phyloP scores from a whole-genome alignment of 2,329 filamentous ascomycete genomes.

The Karstenula rhodostoma region DNA sequence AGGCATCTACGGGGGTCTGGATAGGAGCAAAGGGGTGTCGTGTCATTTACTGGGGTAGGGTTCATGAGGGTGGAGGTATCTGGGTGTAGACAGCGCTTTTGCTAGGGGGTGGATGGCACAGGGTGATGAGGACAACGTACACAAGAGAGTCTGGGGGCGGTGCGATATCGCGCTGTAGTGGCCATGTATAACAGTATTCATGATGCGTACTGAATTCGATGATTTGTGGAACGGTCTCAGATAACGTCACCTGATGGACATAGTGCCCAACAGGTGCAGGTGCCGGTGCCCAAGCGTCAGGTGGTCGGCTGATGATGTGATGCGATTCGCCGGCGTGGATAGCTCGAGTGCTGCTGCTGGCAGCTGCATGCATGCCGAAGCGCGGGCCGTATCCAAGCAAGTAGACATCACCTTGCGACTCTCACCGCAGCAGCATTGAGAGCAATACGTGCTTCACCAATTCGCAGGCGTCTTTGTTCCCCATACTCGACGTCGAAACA shows the following conservation, averaged over 20 bases:
- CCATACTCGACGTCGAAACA: not conserved
- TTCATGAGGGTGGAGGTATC: conserved; percentile 6
- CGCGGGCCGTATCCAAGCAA: conserved; percentile 14
- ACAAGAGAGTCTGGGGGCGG: conserved; percentile 11
- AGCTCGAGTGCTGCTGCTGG: not conserved
- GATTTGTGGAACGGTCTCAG: not conserved
- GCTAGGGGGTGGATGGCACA: conserved; percentile 3
- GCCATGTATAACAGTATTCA: conserved; percentile 18
- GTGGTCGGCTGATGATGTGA: conserved; percentile 1
- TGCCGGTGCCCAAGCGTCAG: not conserved
- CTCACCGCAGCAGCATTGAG: not conserved
- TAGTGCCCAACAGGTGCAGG: not conserved
- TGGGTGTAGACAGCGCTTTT: conserved; percentile 10
- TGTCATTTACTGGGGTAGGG: conserved; percentile 9
- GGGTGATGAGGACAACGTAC: not conserved
- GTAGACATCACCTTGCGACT: not conserved
- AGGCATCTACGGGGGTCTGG: conserved; percentile 16
- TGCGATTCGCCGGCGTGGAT: conserved; percentile 14
- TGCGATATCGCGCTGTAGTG: conserved; percentile 8
- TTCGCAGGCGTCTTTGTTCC: not conserved
- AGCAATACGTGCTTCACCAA: not conserved
- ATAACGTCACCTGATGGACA: conserved; percentile 13
- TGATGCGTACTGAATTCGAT: conserved; percentile 12
- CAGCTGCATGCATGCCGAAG: not conserved
- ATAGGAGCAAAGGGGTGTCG: conserved; percentile 13